Evolutionary conservation across 148 eudicot genomes (phyloP), one percentile per base, ranked within the genome.

Genomic region (Rhododendron ovatum): DNA sequence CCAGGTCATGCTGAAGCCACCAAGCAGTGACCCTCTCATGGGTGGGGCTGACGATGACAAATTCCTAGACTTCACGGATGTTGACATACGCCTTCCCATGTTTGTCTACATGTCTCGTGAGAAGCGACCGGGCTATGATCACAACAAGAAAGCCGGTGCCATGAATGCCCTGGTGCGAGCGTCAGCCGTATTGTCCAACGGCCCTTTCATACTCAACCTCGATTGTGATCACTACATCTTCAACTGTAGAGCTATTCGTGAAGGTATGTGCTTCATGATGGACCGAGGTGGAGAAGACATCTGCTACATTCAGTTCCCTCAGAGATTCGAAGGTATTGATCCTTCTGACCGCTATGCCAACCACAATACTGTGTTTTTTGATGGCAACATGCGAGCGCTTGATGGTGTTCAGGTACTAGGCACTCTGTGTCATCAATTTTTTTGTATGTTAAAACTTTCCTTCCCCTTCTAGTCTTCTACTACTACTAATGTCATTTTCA

Each of bases 231-330:
- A 96, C 88, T 95, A 96, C 63, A 84, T 97, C 77, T 84, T 92
- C 85, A 93, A 95, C 53, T 92, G 96, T 80, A 89, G 78, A 86
- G 99, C 99, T 80, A 47, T 95, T 65, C 91, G 99, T 20, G 99
- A 97, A 90, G 99, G 98, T 41, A 97, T 97, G 98, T 97, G 99
- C 71, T 97, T 97, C 82, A 95, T 97, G 99, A 94, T 97, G 84
- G 99, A 97, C 63, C 87, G 93, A 84, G 99, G 99, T 33, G 99
- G 99, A 43, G 98, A 97, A 78, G 92, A 97, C 76, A 97, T 97
- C 47, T 96, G 99, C 87, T 96, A 93, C 89, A 95, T 96, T 74
- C 99, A 96, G 84, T 96, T 95, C 82, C 99, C 99, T 80, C 98
- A 96, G 53, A 91, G 99, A 84, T 96, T 96, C 65, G 99, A 96